Base-by-base conservation (phyloP, 164 flowering plant species). In the Buxus sempervirens region DNA sequence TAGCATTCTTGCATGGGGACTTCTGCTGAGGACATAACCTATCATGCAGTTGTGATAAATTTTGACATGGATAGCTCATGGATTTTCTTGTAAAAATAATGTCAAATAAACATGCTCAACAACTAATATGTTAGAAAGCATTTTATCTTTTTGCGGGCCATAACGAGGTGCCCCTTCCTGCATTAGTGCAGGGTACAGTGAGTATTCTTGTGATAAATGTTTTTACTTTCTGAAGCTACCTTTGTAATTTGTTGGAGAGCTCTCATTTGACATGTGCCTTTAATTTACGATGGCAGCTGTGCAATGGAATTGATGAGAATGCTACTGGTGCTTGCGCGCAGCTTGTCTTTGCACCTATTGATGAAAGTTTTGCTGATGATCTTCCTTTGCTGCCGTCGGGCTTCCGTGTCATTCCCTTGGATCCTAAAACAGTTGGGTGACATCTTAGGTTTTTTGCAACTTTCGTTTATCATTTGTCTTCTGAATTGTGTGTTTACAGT, bases 271-370 rank as follows among this genome's bases (percentile, higher is more conserved):
- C 53, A n/a, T 42, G 27, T 59, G 20, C 10, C 3, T 25, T 28
- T 14, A 23, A 48, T 64, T 51, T 54, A 4, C 14, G 15, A 12
- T 66, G 65, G 63, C 91, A 91, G 97, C 82, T 90, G 5, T 91
- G 97, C 78, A 88, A 87, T 72, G 97, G 97, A 60, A 76, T 88
- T 60, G 97, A 91, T 71, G 97, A 91, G 65, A 85, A 85, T 76
- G 85, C 87, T 5, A 72, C 72, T 20, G 93, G 97, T 58, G 75
- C 85, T n/a, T 90, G 89, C 72, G 90, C 93, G 45, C 88, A 91
- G 79, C 90, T 91, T 56, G 85, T 90, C 18, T 90, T 91, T 83
- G 96, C 96, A 6, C 96, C 96, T 0, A 88, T 90, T 64, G 94
- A 91, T 69, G 93, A 86, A 74, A 81, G 87, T 2, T 91, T 90